A percentile compares a stretch with the other conserved stretches of the same genome.
These are phyloP conservation scores for Leccinum insolens DNA, from an alignment of 1,284 basidiomycete species.

Conservation along the genomic window DNA sequence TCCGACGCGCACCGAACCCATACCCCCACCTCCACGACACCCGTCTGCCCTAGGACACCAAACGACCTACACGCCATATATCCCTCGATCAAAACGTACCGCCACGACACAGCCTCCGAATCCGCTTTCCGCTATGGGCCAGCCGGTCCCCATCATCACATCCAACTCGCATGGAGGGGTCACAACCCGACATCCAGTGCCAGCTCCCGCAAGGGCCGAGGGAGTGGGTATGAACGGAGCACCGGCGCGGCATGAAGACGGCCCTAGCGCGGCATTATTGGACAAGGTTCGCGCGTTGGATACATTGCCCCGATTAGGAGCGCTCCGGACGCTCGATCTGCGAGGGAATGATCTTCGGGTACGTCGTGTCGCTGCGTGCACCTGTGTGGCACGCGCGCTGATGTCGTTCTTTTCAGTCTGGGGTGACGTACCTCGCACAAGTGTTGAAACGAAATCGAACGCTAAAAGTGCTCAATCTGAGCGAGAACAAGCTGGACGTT, in stretches of 20 bases:
- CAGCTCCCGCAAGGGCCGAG: constrained; percentile 2
- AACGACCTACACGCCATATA: constrained; percentile 81
- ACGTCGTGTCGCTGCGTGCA: constrained; percentile 34
- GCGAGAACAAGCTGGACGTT: constrained; percentile 92
- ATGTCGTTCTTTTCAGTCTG: constrained; percentile 43
- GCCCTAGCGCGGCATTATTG: constrained; percentile 65
- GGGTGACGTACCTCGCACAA: constrained; percentile 90
- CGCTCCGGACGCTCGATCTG: constrained; percentile 87
- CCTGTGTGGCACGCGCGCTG: background rate
- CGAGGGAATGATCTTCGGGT: constrained; percentile 91
- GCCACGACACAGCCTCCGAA: constrained; percentile 35
- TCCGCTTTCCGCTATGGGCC: constrained; percentile 57
- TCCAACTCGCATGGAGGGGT: constrained; percentile 79
- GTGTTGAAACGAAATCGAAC: constrained; percentile 96
- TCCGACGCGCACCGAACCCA: constrained; percentile 43
- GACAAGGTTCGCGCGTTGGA: constrained; percentile 86
- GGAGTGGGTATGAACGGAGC: constrained; percentile 18
- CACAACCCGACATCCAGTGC: constrained; percentile 62
- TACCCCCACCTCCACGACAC: constrained; percentile 62
- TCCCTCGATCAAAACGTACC: constrained; percentile 62
- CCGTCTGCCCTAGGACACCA: constrained; percentile 48
- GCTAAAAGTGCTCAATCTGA: constrained; percentile 90
- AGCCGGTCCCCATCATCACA: constrained; percentile 70
- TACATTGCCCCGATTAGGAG: constrained; percentile 81
- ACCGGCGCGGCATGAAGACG: constrained; percentile 41